Percentiles rank a stretch among this genome's conserved stretches.
Conservation (phyloP, 129 eudicot genomes). For the Lactuca saligna region DNA sequence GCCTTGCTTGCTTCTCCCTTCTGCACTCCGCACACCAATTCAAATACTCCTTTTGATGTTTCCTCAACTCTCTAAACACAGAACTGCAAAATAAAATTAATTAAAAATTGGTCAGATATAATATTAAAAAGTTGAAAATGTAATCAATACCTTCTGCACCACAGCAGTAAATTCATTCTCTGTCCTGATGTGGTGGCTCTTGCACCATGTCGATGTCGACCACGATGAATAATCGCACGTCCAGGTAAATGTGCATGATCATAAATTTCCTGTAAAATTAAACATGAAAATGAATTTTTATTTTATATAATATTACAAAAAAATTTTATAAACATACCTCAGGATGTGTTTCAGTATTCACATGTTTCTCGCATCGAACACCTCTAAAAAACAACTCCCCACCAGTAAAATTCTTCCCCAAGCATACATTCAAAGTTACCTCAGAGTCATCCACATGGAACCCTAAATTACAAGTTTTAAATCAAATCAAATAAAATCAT, state of each 20-base stretch:
- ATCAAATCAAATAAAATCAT: neutral
- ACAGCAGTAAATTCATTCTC: conserved; percentile 69
- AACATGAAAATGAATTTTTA: neutral
- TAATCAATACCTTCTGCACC: conserved; percentile 84
- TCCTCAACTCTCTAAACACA: conserved; percentile 71
- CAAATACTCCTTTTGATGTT: conserved; percentile 72
- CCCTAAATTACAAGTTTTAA: conserved; percentile 35
- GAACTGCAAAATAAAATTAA: conserved; percentile 46
- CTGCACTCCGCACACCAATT: conserved; percentile 86
- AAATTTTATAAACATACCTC: conserved; percentile 50
- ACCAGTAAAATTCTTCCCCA: conserved; percentile 85
- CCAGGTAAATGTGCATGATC: conserved; percentile 82
- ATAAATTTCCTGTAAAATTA: conserved; percentile 53
- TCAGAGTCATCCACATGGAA: conserved; percentile 97
- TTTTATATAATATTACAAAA: neutral
- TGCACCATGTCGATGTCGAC: conserved; percentile 99
- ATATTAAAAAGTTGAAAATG: neutral
- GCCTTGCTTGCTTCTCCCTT: conserved; percentile 77
- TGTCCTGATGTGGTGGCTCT: conserved; percentile 86
- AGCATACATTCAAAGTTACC: conserved; percentile 84
- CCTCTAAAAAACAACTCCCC: conserved; percentile 95
- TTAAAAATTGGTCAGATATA: neutral
- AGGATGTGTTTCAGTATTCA: conserved; percentile 63
- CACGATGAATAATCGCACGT: conserved; percentile 88
- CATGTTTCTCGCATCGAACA: conserved; percentile 91